Conservation (phyloP, 495 filamentous ascomycete genomes). For the Durotheca rogersii region DNA sequence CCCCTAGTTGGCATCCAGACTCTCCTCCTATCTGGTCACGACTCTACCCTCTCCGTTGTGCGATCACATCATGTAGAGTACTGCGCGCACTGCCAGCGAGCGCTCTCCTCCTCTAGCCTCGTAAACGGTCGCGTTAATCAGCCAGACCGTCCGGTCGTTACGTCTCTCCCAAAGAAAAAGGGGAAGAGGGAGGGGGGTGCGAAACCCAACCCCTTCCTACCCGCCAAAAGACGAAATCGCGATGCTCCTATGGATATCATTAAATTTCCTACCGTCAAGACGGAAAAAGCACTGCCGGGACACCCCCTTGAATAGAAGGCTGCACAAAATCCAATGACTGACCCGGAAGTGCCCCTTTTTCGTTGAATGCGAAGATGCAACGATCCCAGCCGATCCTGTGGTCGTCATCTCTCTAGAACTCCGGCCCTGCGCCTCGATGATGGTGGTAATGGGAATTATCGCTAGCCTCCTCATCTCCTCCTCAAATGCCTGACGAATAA, state of each 20-base stretch:
- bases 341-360: constrained; percentile 6
- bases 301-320: constrained; percentile 28
- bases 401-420: constrained; percentile 25
- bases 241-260: constrained; percentile 39
- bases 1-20: neutral
- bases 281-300: constrained; percentile 32
- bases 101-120: neutral
- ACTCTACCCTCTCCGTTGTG: neutral
- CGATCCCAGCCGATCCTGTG: constrained; percentile 9
- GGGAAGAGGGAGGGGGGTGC: constrained; percentile 11
- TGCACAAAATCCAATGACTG: constrained; percentile 23
- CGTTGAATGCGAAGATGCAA: neutral
- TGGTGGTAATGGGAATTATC: constrained; percentile 6
- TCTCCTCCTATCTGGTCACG: neutral
- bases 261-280: constrained; percentile 37
- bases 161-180: constrained; percentile 1
- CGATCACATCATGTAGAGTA: neutral
- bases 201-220: neutral
- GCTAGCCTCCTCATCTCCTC: neutral
- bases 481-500: neutral
- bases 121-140: neutral
- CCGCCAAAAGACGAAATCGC: constrained; percentile 13
- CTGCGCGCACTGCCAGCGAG: neutral
- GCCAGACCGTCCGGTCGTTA: constrained; percentile 1
- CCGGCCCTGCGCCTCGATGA: constrained; percentile 12